Conservation (phyloP, 2,329 filamentous ascomycete genomes). For the Tricladium varicosporioides region DNA sequence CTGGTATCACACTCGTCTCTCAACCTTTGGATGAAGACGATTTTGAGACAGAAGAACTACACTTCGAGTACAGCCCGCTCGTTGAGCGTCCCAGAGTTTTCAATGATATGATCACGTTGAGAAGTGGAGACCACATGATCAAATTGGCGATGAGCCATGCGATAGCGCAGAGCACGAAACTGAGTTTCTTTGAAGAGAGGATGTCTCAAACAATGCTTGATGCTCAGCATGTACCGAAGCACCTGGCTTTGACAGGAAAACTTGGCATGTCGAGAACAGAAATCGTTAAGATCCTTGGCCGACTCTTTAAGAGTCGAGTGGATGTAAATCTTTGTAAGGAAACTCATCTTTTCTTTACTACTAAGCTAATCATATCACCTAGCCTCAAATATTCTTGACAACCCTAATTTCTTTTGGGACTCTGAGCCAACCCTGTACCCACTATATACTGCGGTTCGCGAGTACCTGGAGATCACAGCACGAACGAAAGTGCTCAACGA, state of each 20-base stretch:
- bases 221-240: constrained; percentile 88
- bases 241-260: constrained; percentile 83
- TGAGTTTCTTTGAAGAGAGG: constrained; percentile 92
- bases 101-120: constrained; percentile 98
- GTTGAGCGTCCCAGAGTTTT: constrained; percentile 88
- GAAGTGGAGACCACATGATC: constrained; percentile 97
- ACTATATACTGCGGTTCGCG: constrained; percentile 88
- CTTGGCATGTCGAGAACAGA: constrained; percentile 89
- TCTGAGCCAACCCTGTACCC: constrained; percentile 92
- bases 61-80: constrained; percentile 91
- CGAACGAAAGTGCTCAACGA: constrained; percentile 97
- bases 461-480: constrained; percentile 96
- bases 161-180: constrained; percentile 94
- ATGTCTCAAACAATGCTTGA: constrained; percentile 94
- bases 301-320: constrained; percentile 88
- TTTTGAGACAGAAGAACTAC: constrained; percentile 96
- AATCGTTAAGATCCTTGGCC: constrained; percentile 87
- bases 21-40: constrained; percentile 82
- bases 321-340: constrained; percentile 94
- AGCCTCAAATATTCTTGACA: constrained; percentile 95
- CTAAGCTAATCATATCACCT: constrained; percentile 19
- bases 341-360: not conserved
- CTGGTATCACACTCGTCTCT: constrained; percentile 66
- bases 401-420: constrained; percentile 98
- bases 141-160: constrained; percentile 97